Evolutionary conservation across 2,329 filamentous ascomycete genomes (phyloP).

Genomic region (Fonsecaea multimorphosa): DNA sequence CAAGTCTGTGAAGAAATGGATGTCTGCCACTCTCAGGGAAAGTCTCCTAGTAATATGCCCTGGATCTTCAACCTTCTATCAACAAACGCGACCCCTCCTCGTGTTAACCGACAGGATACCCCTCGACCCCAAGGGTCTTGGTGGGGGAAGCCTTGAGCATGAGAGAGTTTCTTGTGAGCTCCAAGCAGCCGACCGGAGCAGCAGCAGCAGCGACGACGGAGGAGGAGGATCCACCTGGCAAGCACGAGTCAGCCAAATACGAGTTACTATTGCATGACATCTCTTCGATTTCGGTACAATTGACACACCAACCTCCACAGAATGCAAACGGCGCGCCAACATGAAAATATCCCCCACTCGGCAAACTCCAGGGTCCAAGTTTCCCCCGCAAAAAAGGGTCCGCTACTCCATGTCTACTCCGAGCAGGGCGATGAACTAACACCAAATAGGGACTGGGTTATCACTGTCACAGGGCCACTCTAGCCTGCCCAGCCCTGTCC

Average conservation of each 20-base stretch:
- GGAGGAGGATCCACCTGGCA: too few relatives aligned
- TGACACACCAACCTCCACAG: too few relatives aligned
- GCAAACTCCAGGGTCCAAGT: not conserved
- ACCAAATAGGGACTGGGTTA: too few relatives aligned
- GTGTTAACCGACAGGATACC: not conserved
- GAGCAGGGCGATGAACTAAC: too few relatives aligned
- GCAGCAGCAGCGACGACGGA: not conserved
- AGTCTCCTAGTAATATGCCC: not conserved
- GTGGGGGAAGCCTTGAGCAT: not conserved
- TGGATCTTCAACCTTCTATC: not conserved
- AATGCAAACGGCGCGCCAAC: too few relatives aligned
- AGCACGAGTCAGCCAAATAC: too few relatives aligned
- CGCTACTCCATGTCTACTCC: too few relatives aligned
- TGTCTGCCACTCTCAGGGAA: not conserved
- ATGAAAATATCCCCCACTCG: constrained; percentile 5
- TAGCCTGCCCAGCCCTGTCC: not conserved
- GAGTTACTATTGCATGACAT: too few relatives aligned
- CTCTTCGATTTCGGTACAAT: not conserved
- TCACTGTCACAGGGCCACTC: not conserved
- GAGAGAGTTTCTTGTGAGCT: not conserved
- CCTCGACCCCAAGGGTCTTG: not conserved
- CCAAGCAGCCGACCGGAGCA: not conserved
- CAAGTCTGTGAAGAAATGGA: not conserved
- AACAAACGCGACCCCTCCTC: not conserved
- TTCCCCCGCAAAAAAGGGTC: not conserved